Evolutionary conservation across 768 basidiomycete species (phyloP).

Genomic region (Calocybe indica): DNA sequence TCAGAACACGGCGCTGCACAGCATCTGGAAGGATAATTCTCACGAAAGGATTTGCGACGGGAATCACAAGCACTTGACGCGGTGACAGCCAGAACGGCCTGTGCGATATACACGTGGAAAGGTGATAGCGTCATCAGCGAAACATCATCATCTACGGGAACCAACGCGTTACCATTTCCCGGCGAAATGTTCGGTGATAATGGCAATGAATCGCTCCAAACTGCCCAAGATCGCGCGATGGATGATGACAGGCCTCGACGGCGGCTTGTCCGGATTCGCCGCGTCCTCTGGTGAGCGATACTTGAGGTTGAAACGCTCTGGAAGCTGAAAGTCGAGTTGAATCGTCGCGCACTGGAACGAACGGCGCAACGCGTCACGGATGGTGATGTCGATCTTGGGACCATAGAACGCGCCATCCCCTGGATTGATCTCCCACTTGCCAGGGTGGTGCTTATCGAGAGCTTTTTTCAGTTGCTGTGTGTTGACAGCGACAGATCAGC

Average conservation of each 20-base stretch:
- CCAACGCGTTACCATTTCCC: conserved; percentile 82
- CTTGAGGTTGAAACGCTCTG: conserved; percentile 91
- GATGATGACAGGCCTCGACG: conserved; percentile 90
- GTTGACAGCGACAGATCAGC: conserved; percentile 3
- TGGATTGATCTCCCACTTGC: conserved; percentile 88
- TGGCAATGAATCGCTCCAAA: conserved; percentile 93
- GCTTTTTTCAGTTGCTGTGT: conserved; percentile 75
- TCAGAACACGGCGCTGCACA: neutral
- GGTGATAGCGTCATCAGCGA: neutral
- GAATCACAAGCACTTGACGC: conserved; percentile 92
- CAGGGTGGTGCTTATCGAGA: conserved; percentile 81
- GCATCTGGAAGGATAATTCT: conserved; percentile 23
- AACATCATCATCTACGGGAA: neutral
- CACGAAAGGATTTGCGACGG: conserved; percentile 86
- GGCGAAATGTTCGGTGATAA: conserved; percentile 94
- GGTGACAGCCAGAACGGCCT: conserved; percentile 99
- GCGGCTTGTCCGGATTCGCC: conserved; percentile 45
- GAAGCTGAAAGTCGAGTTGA: conserved; percentile 98
- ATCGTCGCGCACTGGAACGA: conserved; percentile 99
- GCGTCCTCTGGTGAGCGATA: conserved; percentile 78
- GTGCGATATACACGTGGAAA: conserved; percentile 3
- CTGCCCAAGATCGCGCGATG: conserved; percentile 95
- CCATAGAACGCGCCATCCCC: conserved; percentile 99
- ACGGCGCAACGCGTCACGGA: conserved; percentile 85
- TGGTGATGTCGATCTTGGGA: conserved; percentile 97